A percentile compares a stretch with the other conserved stretches of the same genome.
Conservation (phyloP, 495 filamentous ascomycete species). For the Penicillium nucicola region DNA sequence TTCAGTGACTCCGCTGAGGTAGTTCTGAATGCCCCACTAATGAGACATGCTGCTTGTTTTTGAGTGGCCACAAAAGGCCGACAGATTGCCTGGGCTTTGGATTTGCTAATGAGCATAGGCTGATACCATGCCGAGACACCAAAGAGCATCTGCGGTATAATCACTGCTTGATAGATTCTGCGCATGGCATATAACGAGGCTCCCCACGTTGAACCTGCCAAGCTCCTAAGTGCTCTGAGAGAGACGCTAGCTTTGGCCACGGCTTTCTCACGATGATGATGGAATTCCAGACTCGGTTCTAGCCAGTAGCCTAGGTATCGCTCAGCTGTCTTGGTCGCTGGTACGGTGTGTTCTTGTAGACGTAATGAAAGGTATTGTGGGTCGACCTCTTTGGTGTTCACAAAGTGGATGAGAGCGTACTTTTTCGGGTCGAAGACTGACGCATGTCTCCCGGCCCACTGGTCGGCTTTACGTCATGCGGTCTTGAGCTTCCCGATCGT, state of each 20-base stretch:
- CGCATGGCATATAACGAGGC: background rate
- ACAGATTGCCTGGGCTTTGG: background rate
- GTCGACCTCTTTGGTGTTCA: too few relatives aligned
- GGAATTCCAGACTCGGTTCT: background rate
- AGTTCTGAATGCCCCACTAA: conserved; percentile 2
- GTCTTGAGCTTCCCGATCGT: too few relatives aligned
- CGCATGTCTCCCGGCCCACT: too few relatives aligned
- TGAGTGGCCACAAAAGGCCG: conserved; percentile 1
- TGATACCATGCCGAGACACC: background rate
- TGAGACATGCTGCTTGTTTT: conserved; percentile 1
- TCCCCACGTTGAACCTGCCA: conserved; percentile 8
- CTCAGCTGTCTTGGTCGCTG: too few relatives aligned
- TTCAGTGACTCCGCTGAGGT: too few relatives aligned
- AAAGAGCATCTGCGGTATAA: conserved; percentile 10
- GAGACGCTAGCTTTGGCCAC: background rate
- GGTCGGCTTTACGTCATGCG: too few relatives aligned
- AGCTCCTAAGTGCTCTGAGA: background rate
- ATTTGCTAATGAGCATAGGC: background rate
- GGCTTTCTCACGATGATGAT: background rate
- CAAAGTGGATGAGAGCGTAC: too few relatives aligned
- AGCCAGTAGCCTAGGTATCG: too few relatives aligned
- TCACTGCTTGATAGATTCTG: conserved; percentile 4
- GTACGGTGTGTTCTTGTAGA: too few relatives aligned
- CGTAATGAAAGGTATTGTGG: too few relatives aligned
- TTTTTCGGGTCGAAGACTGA: too few relatives aligned